phyloP scores from a whole-genome alignment of 192 early-diverging fungal species.

The Coemansia sp. region DNA sequence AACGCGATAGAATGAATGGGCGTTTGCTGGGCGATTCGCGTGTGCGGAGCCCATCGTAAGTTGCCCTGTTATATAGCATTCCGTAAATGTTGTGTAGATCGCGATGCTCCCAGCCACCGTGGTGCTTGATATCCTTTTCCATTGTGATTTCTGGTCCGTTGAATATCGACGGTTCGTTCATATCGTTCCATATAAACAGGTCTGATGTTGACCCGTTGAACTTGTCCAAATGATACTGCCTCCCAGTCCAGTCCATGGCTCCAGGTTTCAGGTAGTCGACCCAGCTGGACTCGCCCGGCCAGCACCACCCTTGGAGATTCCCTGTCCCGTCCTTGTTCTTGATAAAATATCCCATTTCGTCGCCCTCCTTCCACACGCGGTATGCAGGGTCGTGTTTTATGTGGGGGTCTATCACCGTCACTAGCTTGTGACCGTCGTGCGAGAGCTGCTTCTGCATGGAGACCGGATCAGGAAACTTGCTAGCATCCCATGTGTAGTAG shows the following conservation, averaged over 20 bases:
- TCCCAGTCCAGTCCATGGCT: slow-evolving; percentile 77
- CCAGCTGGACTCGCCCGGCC: slow-evolving; percentile 93
- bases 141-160: slow-evolving; percentile 97
- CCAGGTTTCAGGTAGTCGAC: slow-evolving; percentile 84
- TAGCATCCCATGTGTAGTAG: slow-evolving; percentile 95
- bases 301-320: slow-evolving; percentile 97
- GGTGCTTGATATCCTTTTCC: slow-evolving; percentile 89
- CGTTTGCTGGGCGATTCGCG: slow-evolving; percentile 61
- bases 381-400: slow-evolving; percentile 84
- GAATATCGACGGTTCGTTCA: slow-evolving; percentile 99
- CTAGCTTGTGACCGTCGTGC: slow-evolving; percentile 74
- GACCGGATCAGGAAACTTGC: slow-evolving; percentile 85
- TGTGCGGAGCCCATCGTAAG: slow-evolving; percentile 74
- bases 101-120: slow-evolving; percentile 88
- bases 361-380: slow-evolving; percentile 74
- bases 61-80: slow-evolving; percentile 81
- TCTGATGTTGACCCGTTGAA: slow-evolving; percentile 80
- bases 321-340: slow-evolving; percentile 65
- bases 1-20: slow-evolving; percentile 94
- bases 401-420: slow-evolving; percentile 96
- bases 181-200: slow-evolving; percentile 98
- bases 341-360: slow-evolving; percentile 72
- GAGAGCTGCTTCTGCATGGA: slow-evolving; percentile 80
- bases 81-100: slow-evolving; percentile 95
- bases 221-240: slow-evolving; percentile 71